These are phyloP conservation scores for Blastocystis sp. DNA, from an alignment of 352 stramenopile species.

Conservation along the genomic window DNA sequence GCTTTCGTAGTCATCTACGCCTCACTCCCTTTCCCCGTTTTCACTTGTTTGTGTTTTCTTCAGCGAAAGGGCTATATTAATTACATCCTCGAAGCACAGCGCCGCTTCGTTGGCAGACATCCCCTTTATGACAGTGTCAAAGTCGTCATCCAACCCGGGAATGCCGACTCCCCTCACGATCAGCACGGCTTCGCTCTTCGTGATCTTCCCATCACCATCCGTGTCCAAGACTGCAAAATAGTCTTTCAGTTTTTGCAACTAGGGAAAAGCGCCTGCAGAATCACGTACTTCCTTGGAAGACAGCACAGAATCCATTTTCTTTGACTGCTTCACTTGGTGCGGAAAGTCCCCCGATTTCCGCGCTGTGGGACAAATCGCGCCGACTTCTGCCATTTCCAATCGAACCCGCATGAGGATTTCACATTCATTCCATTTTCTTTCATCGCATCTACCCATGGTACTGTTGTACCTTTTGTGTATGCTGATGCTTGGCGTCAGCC, in stretches of 20 bases:
- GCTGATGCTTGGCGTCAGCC: neutral
- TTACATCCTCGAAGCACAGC: slow-evolving; percentile 33
- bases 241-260: slow-evolving; percentile 56
- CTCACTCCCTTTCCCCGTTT: neutral
- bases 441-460: too few species aligned
- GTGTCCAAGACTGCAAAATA: slow-evolving; percentile 61
- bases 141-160: slow-evolving; percentile 47
- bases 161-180: slow-evolving; percentile 48
- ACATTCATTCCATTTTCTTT: slow-evolving; percentile 19
- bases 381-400: slow-evolving; percentile 28
- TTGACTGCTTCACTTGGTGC: slow-evolving; percentile 3
- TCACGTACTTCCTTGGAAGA: slow-evolving; percentile 34
- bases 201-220: slow-evolving; percentile 8
- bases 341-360: neutral
- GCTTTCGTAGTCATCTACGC: slow-evolving; percentile 61
- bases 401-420: slow-evolving; percentile 14
- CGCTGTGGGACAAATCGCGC: neutral
- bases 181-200: slow-evolving; percentile 51
- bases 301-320: slow-evolving; percentile 65
- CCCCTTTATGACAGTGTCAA: slow-evolving; percentile 33
- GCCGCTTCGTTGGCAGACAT: slow-evolving; percentile 30
- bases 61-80: slow-evolving; percentile 53
- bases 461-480: too few species aligned
- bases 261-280: neutral
- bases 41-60: slow-evolving; percentile 32